Base-by-base conservation (phyloP, 1,139 yeast genomes). In the Komagataea norvegica region DNA sequence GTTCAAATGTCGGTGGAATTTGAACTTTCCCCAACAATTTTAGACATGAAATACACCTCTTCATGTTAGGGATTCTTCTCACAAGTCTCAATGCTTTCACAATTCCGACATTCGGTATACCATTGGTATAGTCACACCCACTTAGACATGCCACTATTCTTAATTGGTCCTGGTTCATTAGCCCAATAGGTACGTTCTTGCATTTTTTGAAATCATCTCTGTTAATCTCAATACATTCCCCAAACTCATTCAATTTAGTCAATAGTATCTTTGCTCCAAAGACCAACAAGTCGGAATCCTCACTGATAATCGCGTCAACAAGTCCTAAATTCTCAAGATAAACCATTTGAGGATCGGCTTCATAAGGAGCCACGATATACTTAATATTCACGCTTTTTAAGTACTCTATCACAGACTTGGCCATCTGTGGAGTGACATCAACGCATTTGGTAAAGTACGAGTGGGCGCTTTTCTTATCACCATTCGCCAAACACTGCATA, bases 341-440 rank as follows among this genome's bases (percentile, higher is more conserved):
- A 7, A 91, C 97, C 82, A 93, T 76, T 58, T 93, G 98, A 0
- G 98, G 85, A 58, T 93, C 99, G 0, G 98, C 98, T 62, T 93
- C 99, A 57, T 88, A 93, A 0, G 99, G 99, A 0, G 99, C 98
- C 8, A 93, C 98, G 14, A 91, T 75, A 52, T 77, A 91, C 45
- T 70, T 71, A 33, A 93, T 77, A 2, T 64, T 61, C 34, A 71
- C 66, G n/a, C 58, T 53, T 49, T 78, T 79, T 45, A 93, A 68
- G 47, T 76, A 81, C 24, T 81, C 81, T 60, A 89, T 87, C 14
- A 91, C 70, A 18, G 87, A 74, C 51, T 85, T 84, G 5, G 96
- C 96, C 93, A 93, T 88, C 46, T 77, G 78, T 1, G 95, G 89
- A 1, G 96, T 84, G 11, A 93, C 85, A 49, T 84, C 89, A 6